Evolutionary conservation across 208 protist genomes (phyloP), one percentile per base, ranked within the genome.

Genomic region (Trypanosoma cruzi): DNA sequence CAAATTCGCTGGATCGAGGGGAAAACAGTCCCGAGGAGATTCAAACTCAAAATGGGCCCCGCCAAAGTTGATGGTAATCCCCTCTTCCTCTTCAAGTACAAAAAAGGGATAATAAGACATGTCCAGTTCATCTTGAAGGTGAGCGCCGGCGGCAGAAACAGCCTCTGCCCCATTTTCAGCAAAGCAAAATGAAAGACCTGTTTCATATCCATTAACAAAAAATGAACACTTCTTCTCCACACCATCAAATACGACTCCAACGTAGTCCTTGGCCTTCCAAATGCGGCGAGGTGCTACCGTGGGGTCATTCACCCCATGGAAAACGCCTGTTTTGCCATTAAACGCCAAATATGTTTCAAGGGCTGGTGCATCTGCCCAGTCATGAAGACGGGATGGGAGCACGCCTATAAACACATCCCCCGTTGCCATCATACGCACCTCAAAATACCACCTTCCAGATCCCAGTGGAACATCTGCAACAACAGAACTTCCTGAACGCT

Each of bases 401-500:
- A 96, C 90, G 42, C 93, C 93, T 52, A 97, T 71, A 50, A 73
- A 88, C 1, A 94, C 56, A 66, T 90, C 80, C 34, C 89, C 89
- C 0, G 65, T 67, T 2, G 78, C 82, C 34, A 77, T 80, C 34
- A 95, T 83, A 20, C 82, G 77, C 62, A 93, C 64, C 79, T 97
- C 93, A 81, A 87, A 97, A 69, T 97, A 97, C 91, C 93, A 97
- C 58, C 63, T 59, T 31, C 91, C 93, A 1, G 46, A 54, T 31
- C 75, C 79, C 36, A 97, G 79, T n/a, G 84, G 75, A 32, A 82
- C 70, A 26, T 76, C 79, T 5, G 84, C 81, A 26, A 93, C 75
- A 31, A 95, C 61, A 3, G 89, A 80, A 59, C 67, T 71, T 32
- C 77, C 82, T 3, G 68, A 58, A 49, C 64, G 68, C 40, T 88